Base-by-base conservation (phyloP, 148 eudicot genomes). In the Camellia granthamiana region DNA sequence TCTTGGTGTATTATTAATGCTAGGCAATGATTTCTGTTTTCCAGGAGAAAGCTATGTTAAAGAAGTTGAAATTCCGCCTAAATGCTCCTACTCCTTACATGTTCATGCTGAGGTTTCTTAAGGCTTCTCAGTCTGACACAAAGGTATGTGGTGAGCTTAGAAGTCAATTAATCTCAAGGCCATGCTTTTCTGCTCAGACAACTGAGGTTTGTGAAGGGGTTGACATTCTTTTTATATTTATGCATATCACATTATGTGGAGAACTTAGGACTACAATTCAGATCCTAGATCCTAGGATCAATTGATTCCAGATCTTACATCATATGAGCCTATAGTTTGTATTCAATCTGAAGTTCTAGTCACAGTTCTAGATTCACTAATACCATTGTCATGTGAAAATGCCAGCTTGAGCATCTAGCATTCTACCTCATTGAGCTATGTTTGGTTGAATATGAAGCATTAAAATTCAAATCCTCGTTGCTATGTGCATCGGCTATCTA, bases 341-440 rank as follows among this genome's bases (percentile, higher is more conserved):
- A 64, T 64, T 41, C 30, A 44, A 56, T 74, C 42, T 78, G 23
- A 14, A 49, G 41, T 66, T 23, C 23, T 21, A 3, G 23, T 4
- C 13, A 5, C 65, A 65, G 43, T 7, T 71, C 14, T 18, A 10
- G 19, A 43, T 16, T 81, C 43, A 68, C 68, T 67, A 61, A 47
- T 5, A 19, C 43, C 67, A 41, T 43, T 54, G 30, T 60, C 42
- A 73, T 49, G 23, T 56, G 67, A 66, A 42, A 81, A 23, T 82
- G 65, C 75, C 88, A 93, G 97, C 92, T 89, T 78, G 94, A 93
- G 80, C 92, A 90, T 86, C 92, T 96, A 62, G 93, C 98, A 15
- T 96, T 91, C 87, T 96, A 90, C 89, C 97, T 95, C 75, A 89
- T 96, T 68, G 98, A 96, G 84, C 83, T 96, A 76, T 92, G 93